These are phyloP conservation scores for Orbilia javanica DNA, from an alignment of 2,329 filamentous ascomycete species.

Conservation along the genomic window DNA sequence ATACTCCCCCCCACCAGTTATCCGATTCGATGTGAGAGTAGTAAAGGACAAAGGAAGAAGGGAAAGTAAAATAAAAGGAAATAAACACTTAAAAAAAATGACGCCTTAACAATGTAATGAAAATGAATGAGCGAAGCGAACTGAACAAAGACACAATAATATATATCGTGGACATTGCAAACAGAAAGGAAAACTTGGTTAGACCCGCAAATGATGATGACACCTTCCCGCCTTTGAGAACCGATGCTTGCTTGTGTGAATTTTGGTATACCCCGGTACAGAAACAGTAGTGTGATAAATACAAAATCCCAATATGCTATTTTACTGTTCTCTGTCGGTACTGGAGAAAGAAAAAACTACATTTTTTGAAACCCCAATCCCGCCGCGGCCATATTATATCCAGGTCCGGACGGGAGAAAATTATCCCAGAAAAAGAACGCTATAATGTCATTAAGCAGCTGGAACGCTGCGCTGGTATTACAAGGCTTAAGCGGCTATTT, in stretches of 20 bases:
- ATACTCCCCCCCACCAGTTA: conserved; percentile 35
- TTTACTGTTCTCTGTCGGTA: conserved; percentile 46
- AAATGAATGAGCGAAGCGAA: conserved; percentile 46
- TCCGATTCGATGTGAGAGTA: conserved; percentile 6
- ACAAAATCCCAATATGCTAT: conserved; percentile 50
- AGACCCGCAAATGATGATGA: conserved; percentile 42
- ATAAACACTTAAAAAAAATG: conserved; percentile 56
- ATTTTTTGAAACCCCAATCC: conserved; percentile 40
- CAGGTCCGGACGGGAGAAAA: conserved; percentile 33
- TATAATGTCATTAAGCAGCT: conserved; percentile 56
- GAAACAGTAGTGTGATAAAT: conserved; percentile 36
- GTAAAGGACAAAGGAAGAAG: conserved; percentile 12
- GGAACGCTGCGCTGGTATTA: conserved; percentile 28
- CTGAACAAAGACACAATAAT: conserved; percentile 41
- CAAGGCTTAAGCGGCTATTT: conserved; percentile 17
- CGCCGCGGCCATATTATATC: conserved; percentile 23
- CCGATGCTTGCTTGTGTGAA: conserved; percentile 42
- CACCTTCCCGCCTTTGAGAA: conserved; percentile 42
- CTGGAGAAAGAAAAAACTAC: conserved; percentile 44
- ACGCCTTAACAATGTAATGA: conserved; percentile 58
- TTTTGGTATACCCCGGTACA: conserved; percentile 39
- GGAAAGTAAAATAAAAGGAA: conserved; percentile 15
- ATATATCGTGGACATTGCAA: conserved; percentile 50
- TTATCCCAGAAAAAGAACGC: conserved; percentile 39
- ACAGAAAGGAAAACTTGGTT: conserved; percentile 25